phyloP scores from a whole-genome alignment of 371 early-diverging fungal species.

The Mortierella sp. region DNA sequence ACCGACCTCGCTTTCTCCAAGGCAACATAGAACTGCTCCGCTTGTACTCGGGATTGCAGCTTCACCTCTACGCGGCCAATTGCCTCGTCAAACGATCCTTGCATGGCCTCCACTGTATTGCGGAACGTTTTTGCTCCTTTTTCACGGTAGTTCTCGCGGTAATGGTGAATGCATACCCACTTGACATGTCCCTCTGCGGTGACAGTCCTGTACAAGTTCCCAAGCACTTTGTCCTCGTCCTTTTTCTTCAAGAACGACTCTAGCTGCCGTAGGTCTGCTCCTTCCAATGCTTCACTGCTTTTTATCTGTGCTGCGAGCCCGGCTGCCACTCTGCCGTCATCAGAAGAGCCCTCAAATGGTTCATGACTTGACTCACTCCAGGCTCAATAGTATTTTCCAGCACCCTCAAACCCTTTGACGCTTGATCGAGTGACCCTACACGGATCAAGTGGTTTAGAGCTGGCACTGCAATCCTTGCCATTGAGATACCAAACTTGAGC shows the following conservation, averaged over 20 bases:
- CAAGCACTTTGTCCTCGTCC: constrained; percentile 4
- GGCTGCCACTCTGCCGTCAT: neutral
- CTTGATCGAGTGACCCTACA: too few relatives aligned
- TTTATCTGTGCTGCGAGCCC: too few relatives aligned
- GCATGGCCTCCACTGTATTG: neutral
- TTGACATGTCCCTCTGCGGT: constrained; percentile 11
- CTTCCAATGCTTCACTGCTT: too few relatives aligned
- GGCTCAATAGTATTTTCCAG: neutral
- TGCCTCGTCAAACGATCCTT: neutral
- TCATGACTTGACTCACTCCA: neutral
- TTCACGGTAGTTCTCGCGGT: constrained; percentile 2
- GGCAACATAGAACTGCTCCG: constrained; percentile 14
- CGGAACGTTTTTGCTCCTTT: neutral
- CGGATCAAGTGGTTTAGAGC: neutral
- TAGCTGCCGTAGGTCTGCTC: constrained; percentile 17
- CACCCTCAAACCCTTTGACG: too few relatives aligned
- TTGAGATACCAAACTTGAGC: constrained; percentile 11
- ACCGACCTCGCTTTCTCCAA: constrained; percentile 13
- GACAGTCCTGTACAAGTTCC: constrained; percentile 19
- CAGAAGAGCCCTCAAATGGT: neutral
- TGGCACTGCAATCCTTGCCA: constrained; percentile 15
- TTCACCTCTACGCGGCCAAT: neutral
- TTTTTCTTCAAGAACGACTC: constrained; percentile 13
- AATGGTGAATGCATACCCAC: constrained; percentile 39
- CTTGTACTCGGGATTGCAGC: neutral